A percentile compares a stretch with the other conserved stretches of the same genome.
These are phyloP conservation scores for Kurtzmaniella quercitrusa DNA, from an alignment of 1,139 yeast species.

Conservation along the genomic window DNA sequence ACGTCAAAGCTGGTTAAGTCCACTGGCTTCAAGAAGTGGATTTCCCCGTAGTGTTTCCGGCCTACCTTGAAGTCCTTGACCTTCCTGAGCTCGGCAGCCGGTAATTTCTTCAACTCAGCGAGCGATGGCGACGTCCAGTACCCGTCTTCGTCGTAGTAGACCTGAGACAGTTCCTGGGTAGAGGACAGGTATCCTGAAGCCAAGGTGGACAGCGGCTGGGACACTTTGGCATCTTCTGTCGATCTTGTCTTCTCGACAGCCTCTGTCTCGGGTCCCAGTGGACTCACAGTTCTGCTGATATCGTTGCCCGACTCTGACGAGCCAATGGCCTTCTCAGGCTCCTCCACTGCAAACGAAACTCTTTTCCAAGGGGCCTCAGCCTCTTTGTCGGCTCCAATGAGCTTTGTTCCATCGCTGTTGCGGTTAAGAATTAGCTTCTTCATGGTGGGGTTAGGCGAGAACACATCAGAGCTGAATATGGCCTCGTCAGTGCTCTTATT, in stretches of 20 bases:
- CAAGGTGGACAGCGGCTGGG: slow-evolving; percentile 1
- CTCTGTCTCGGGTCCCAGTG: not conserved
- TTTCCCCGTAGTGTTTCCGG: slow-evolving; percentile 69
- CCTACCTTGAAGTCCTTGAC: slow-evolving; percentile 75
- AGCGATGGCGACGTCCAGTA: slow-evolving; percentile 86
- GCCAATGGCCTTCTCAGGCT: slow-evolving; percentile 3
- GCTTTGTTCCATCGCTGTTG: slow-evolving; percentile 16
- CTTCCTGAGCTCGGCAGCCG: slow-evolving; percentile 59
- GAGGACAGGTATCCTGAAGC: too few species aligned
- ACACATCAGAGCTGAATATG: slow-evolving; percentile 66
- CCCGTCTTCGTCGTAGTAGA: slow-evolving; percentile 45
- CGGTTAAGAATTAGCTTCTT: slow-evolving; percentile 56
- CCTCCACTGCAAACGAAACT: slow-evolving; percentile 31
- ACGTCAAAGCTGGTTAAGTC: slow-evolving; percentile 70
- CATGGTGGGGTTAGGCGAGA: slow-evolving; percentile 59
- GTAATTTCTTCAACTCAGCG: slow-evolving; percentile 53
- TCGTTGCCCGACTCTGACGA: slow-evolving; percentile 9
- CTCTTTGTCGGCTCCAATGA: slow-evolving; percentile 7
- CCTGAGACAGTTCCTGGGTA: not conserved
- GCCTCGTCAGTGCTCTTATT: slow-evolving; percentile 55
- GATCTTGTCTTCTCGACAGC: slow-evolving; percentile 21
- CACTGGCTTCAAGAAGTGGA: slow-evolving; percentile 76
- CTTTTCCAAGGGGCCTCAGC: slow-evolving; percentile 21
- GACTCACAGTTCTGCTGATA: slow-evolving; percentile 5
- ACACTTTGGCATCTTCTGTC: not conserved